Evolutionary conservation across 2,329 filamentous ascomycete species (phyloP), one percentile per base, ranked within the genome.

Genomic region (Fusarium sublunatum): DNA sequence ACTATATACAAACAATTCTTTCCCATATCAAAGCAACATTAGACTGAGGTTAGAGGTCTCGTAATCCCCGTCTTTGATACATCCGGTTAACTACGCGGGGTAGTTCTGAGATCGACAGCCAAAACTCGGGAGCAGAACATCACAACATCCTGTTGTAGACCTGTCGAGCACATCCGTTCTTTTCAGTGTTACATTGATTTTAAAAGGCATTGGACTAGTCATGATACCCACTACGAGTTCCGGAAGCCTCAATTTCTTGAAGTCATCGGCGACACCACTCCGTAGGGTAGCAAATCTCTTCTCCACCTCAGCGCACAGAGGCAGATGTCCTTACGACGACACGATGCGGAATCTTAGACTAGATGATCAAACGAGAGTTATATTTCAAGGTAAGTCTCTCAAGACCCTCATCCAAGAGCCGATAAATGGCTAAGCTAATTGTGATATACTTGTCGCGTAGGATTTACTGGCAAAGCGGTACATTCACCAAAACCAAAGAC

Each of bases 391-490:
- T 72, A 45, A 10, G 40, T 2, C 6, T 12, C 7, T n/a, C 13
- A 26, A 10, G 6, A 28, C 26, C 26, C 26, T 32, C 13, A 3
- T 22, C 22, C 9, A 7, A 19, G 8, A 9, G 2, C 19, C 13
- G 6, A 6, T 3, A 4, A 22, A 24, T 19, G 15, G 13, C 12
- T 26, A 31, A 12, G 40, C 28, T 22, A 7, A 36, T 48, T 47
- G 8, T 43, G 3, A 6, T 10, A 13, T 12, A 1, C 7, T 22
- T 3, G 10, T 31, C 1, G 2, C 8, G 1, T 25, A 78, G 76
- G 77, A 8, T 76, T 79, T 57, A 78, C 76, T 1, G 76, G 77
- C 5, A 73, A 72, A 63, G 75, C 75, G 13, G 77, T 78, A 70
- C 11, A 25, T 10, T 68, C 50, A 8, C 6, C 5, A 4, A 15